Evolutionary conservation across 306 rosid genomes (phyloP).

Genomic region (Trifolium repens): DNA sequence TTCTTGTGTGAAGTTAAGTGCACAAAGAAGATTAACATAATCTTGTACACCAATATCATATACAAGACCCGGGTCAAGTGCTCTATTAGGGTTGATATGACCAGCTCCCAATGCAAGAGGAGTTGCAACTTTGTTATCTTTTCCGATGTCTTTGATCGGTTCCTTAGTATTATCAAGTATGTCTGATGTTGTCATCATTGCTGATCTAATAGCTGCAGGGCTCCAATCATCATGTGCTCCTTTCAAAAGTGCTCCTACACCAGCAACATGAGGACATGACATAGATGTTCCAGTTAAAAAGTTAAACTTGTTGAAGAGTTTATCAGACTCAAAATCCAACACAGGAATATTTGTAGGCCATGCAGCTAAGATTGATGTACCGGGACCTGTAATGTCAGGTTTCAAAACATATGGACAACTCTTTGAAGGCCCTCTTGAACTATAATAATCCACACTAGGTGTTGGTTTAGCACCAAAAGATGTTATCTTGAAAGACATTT

Average conservation of each 20-base stretch:
- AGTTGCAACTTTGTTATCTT: conserved; percentile 45
- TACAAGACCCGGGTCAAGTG: too few species aligned
- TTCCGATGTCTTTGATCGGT: conserved; percentile 60
- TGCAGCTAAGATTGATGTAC: conserved; percentile 61
- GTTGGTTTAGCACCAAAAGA: conserved; percentile 34
- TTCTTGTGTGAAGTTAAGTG: conserved; percentile 30
- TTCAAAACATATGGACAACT: too few species aligned
- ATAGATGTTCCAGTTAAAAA: conserved; percentile 72
- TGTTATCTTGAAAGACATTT: conserved; percentile 51
- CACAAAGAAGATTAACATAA: conserved; percentile 50
- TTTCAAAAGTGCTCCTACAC: conserved; percentile 66
- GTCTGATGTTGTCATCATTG: conserved; percentile 75
- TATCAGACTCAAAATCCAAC: rapidly evolving
- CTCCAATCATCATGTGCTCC: conserved; percentile 66
- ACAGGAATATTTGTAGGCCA: conserved; percentile 60
- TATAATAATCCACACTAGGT: too few species aligned
- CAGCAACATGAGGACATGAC: conserved; percentile 81
- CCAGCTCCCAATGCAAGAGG: conserved; percentile 64
- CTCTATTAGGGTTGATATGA: too few species aligned
- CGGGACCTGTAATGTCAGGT: too few species aligned
- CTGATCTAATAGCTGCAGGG: conserved; percentile 74
- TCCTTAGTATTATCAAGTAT: conserved; percentile 48
- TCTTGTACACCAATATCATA: too few species aligned
- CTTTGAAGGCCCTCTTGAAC: too few species aligned
- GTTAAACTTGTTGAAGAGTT: conserved; percentile 46